These are phyloP conservation scores for Brasenia schreberi DNA, from an alignment of 164 flowering plant genomes.

Conservation along the genomic window DNA sequence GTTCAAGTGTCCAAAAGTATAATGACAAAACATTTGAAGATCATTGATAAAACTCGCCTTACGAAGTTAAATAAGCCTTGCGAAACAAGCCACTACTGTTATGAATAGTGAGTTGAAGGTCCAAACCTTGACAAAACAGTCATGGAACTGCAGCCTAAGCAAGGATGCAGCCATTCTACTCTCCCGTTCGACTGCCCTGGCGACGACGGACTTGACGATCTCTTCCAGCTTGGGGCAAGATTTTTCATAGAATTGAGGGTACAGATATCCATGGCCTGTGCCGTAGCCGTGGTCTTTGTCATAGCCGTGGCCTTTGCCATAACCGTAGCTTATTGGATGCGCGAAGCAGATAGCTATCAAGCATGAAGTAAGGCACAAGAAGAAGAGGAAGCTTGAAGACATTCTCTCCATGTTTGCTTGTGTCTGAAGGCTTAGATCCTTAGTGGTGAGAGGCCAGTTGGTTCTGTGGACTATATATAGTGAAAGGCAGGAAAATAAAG, in stretches of 20 bases:
- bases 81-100: no score
- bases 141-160: conserved; percentile 90
- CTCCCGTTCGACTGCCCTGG: conserved; percentile 63
- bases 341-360: conserved; percentile 39
- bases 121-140: conserved; percentile 84
- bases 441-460: conserved; percentile 6
- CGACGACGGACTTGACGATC: conserved; percentile 60
- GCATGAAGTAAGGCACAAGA: conserved; percentile 21
- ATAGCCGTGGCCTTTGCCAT: no score
- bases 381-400: conserved; percentile 1
- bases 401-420: background rate
- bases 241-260: conserved; percentile 73
- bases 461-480: conserved; percentile 9
- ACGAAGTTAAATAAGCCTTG: no score
- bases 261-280: conserved; percentile 26
- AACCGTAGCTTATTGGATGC: conserved; percentile 14
- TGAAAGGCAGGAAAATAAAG: background rate
- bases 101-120: background rate
- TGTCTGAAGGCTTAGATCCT: background rate
- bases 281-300: no score
- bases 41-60: no score
- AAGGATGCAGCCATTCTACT: conserved; percentile 89
- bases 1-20: no score
- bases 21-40: no score
- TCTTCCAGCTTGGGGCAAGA: conserved; percentile 69